phyloP scores from a whole-genome alignment of 129 eudicot species.

The Rutidosis leptorrhynchoides region DNA sequence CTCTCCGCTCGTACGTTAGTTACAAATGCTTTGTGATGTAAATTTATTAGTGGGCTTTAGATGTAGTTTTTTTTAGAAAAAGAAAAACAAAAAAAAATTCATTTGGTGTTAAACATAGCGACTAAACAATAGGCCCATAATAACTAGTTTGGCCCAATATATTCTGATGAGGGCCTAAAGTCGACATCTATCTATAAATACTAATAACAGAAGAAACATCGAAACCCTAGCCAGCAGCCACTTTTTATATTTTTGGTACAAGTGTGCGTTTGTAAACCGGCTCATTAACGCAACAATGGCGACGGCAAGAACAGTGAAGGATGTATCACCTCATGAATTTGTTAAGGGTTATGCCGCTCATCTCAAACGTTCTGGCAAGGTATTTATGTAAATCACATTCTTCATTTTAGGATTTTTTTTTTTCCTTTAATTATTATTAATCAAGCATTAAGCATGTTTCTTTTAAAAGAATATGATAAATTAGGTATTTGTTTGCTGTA shows the following conservation, averaged over 20 bases:
- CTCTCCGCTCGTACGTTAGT: too few species aligned
- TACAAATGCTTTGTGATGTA: too few species aligned
- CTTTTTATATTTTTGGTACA: not conserved
- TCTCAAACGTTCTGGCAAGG: constrained; percentile 88
- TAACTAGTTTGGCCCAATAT: not conserved
- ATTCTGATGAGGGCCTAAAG: not conserved
- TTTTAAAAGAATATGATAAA: not conserved
- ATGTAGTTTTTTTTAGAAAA: not conserved
- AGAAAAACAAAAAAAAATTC: not conserved
- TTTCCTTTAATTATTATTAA: not conserved
- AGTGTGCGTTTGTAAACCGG: not conserved
- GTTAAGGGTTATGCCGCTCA: constrained; percentile 87
- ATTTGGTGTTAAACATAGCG: not conserved
- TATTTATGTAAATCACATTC: not conserved
- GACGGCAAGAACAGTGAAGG: constrained; percentile 82
- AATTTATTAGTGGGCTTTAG: not conserved
- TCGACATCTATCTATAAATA: not conserved
- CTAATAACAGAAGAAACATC: not conserved
- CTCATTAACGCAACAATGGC: constrained; percentile 42
- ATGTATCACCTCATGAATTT: constrained; percentile 88
- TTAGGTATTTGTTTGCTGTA: not conserved
- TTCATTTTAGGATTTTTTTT: not conserved
- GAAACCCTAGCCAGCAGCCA: constrained; percentile 36
- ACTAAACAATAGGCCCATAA: not conserved
- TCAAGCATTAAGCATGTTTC: not conserved